phyloP scores from a whole-genome alignment of 352 stramenopile species.

The Blastocystis sp. region DNA sequence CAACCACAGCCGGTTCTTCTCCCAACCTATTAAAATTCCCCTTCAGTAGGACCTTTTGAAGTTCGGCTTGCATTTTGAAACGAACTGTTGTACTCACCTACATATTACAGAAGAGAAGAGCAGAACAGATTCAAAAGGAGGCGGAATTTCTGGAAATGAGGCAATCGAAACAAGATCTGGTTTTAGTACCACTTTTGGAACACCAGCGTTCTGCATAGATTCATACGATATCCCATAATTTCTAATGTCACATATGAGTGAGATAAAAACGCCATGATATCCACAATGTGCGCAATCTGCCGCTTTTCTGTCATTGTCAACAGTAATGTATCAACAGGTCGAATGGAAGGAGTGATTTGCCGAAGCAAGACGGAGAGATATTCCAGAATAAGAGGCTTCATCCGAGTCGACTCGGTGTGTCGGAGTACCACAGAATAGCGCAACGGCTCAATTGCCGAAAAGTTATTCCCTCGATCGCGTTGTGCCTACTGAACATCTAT shows the following conservation, averaged over 20 bases:
- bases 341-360: conserved; percentile 18
- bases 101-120: neutral
- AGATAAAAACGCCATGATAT: neutral
- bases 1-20: neutral
- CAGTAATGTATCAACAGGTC: conserved; percentile 17
- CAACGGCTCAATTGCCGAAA: neutral
- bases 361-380: neutral
- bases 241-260: neutral
- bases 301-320: conserved; percentile 10
- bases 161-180: neutral
- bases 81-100: neutral
- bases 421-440: neutral
- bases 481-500: neutral
- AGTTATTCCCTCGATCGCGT: neutral
- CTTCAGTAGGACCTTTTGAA: neutral
- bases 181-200: neutral
- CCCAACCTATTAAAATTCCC: neutral
- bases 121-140: neutral
- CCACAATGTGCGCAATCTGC: neutral
- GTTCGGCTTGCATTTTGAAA: conserved; percentile 11
- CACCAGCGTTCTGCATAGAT: neutral
- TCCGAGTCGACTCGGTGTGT: neutral
- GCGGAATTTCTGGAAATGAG: conserved; percentile 7
- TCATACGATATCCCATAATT: conserved; percentile 30
- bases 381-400: neutral